A percentile compares a stretch with the other conserved stretches of the same genome.
phyloP scores from a whole-genome alignment of 106 monocot genomes.

The Dendrobium catenatum region DNA sequence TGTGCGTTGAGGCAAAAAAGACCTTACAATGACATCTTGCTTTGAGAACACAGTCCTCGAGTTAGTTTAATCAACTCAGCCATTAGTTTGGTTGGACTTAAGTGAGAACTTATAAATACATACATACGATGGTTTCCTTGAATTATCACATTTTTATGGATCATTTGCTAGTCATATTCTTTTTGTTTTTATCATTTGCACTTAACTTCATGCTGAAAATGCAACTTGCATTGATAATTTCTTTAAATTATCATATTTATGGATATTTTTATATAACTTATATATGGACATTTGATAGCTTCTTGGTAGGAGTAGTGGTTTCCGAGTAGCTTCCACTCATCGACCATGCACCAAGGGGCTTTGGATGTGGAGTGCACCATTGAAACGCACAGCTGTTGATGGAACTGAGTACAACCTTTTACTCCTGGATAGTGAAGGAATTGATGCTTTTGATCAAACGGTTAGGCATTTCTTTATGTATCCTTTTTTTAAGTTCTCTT shows the following conservation, averaged over 20 bases:
- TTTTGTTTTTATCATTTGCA: not conserved
- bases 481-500: not conserved
- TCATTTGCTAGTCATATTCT: not conserved
- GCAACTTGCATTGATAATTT: not conserved
- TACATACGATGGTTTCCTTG: too few species aligned
- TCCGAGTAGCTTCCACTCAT: constrained; percentile 71
- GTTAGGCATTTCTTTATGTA: constrained; percentile 16
- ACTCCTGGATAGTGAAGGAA: constrained; percentile 90
- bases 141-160: too few species aligned
- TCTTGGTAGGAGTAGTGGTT: constrained; percentile 82
- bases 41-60: too few species aligned
- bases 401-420: constrained; percentile 95
- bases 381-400: constrained; percentile 85
- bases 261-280: not conserved
- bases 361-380: constrained; percentile 89
- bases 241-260: not conserved
- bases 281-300: constrained; percentile 33
- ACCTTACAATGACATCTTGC: too few species aligned
- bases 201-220: not conserved
- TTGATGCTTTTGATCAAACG: constrained; percentile 99
- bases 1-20: too few species aligned
- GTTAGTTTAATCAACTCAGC: too few species aligned
- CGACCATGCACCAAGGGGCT: constrained; percentile 74
- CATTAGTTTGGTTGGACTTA: too few species aligned
- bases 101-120: too few species aligned